Percentiles rank a stretch among this genome's conserved stretches.
These are phyloP conservation scores for Globisporangium takayamanum DNA, from an alignment of 352 stramenopile genomes.

Conservation along the genomic window DNA sequence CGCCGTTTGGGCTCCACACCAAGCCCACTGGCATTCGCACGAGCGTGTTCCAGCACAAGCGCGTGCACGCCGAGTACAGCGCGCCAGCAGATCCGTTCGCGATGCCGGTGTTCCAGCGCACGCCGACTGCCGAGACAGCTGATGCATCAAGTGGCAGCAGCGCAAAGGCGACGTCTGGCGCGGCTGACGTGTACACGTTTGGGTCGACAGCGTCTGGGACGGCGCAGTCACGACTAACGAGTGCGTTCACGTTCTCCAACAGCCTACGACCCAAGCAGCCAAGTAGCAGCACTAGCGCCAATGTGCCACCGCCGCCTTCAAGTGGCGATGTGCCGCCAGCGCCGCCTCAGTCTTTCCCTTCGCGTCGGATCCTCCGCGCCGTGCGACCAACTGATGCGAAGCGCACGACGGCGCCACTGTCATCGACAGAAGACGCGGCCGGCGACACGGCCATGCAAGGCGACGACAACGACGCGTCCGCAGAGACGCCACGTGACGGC, in stretches of 20 bases:
- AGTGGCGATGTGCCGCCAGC: not conserved
- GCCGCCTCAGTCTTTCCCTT: not conserved
- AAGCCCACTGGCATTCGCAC: constrained; percentile 6
- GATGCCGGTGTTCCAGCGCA: constrained; percentile 29
- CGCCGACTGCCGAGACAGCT: constrained; percentile 1
- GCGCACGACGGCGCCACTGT: not conserved
- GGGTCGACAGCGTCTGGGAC: not conserved
- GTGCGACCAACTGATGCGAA: constrained; percentile 5
- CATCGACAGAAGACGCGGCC: constrained; percentile 1
- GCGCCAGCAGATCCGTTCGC: constrained; percentile 41
- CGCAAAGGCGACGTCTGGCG: not conserved
- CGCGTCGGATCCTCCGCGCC: constrained; percentile 12
- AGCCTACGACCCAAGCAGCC: not conserved
- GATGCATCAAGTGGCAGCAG: not conserved
- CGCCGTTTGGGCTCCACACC: constrained; percentile 25
- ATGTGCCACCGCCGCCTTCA: not conserved
- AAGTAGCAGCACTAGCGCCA: not conserved
- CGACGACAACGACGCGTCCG: constrained; percentile 19
- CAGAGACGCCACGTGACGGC: constrained; percentile 24
- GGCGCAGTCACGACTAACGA: not conserved
- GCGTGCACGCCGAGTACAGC: constrained; percentile 18
- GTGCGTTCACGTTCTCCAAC: not conserved
- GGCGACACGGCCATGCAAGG: constrained; percentile 15
- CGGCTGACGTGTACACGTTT: constrained; percentile 8
- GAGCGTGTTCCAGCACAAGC: constrained; percentile 25